phyloP scores from a whole-genome alignment of 148 eudicot species.

The Silene uniflora region DNA sequence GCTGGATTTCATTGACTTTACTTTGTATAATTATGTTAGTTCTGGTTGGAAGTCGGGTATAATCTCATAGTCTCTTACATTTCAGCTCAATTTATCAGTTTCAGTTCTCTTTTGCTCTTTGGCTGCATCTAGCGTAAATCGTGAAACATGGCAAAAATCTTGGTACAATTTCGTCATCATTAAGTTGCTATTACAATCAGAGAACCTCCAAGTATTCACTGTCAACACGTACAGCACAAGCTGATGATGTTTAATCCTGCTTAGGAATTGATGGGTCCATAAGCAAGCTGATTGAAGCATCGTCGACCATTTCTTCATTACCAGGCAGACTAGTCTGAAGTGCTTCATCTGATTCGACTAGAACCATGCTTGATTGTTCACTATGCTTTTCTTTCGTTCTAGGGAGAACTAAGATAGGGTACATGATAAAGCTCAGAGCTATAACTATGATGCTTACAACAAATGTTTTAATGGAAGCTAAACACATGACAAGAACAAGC shows the following conservation, averaged over 20 bases:
- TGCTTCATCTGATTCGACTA: conserved; percentile 6
- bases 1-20: too few species aligned
- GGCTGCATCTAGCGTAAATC: too few species aligned
- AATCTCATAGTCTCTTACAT: too few species aligned
- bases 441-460: conserved; percentile 46
- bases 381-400: background rate
- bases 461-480: conserved; percentile 48
- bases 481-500: conserved; percentile 64
- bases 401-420: conserved; percentile 32
- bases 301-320: conserved; percentile 5
- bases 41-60: too few species aligned
- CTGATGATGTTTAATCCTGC: background rate
- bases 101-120: too few species aligned
- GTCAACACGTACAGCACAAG: background rate
- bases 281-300: conserved; percentile 10
- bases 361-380: background rate
- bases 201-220: background rate
- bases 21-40: too few species aligned
- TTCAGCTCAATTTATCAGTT: too few species aligned
- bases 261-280: background rate
- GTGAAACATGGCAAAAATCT: too few species aligned
- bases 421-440: conserved; percentile 43
- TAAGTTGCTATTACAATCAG: background rate
- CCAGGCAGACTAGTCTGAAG: background rate
- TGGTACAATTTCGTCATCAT: background rate